These are phyloP conservation scores for Plasmopara halstedii DNA, from an alignment of 352 stramenopile genomes.

Conservation along the genomic window DNA sequence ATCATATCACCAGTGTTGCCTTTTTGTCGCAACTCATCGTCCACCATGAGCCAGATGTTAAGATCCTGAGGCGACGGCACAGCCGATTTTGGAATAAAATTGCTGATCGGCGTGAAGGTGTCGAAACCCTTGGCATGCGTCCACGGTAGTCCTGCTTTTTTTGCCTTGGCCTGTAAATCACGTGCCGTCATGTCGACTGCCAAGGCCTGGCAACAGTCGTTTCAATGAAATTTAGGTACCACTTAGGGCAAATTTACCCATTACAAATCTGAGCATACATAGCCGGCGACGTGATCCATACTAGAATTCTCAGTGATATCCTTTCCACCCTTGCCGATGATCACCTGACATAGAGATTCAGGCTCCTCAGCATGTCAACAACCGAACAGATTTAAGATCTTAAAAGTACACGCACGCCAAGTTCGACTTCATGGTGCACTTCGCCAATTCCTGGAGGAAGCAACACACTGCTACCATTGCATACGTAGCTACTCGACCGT, in stretches of 20 bases:
- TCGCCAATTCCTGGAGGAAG: slow-evolving; percentile 60
- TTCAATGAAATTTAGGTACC: neutral
- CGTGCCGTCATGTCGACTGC: slow-evolving; percentile 80
- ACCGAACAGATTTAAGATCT: neutral
- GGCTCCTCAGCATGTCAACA: neutral
- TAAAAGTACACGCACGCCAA: slow-evolving; percentile 38
- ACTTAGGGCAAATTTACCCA: neutral
- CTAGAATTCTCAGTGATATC: slow-evolving; percentile 54
- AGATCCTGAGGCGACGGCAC: slow-evolving; percentile 60
- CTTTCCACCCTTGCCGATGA: slow-evolving; percentile 58
- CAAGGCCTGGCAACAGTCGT: slow-evolving; percentile 25
- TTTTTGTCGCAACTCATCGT: slow-evolving; percentile 63
- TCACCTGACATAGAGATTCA: slow-evolving; percentile 22
- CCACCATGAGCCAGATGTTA: slow-evolving; percentile 76
- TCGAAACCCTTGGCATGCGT: slow-evolving; percentile 68
- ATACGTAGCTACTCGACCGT: slow-evolving; percentile 37
- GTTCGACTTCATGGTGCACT: slow-evolving; percentile 81
- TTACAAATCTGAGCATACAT: slow-evolving; percentile 23
- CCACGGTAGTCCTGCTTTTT: slow-evolving; percentile 70
- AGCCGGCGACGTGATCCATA: slow-evolving; percentile 65
- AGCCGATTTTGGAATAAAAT: slow-evolving; percentile 64
- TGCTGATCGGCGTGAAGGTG: slow-evolving; percentile 76
- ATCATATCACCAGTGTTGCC: slow-evolving; percentile 76
- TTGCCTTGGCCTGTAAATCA: slow-evolving; percentile 67
- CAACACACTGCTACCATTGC: slow-evolving; percentile 48